A percentile compares a stretch with the other conserved stretches of the same genome.
These are phyloP conservation scores for Houttuynia cordata DNA, from an alignment of 164 flowering plant genomes.

Conservation along the genomic window DNA sequence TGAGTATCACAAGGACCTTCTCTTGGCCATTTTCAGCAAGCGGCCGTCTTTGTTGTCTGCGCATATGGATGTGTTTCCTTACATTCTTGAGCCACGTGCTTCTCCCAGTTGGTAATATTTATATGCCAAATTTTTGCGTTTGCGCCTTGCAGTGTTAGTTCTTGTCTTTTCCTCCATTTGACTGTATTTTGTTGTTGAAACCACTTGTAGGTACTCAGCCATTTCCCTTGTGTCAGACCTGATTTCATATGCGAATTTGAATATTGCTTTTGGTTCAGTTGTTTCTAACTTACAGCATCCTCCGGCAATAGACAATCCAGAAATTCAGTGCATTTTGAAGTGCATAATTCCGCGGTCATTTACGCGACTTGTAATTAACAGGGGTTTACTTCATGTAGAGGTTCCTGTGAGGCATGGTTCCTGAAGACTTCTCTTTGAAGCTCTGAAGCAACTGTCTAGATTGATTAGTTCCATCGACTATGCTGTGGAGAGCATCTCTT, in stretches of 20 bases:
- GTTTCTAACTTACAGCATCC: conserved; percentile 18
- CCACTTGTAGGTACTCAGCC: conserved; percentile 63
- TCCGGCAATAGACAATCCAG: conserved; percentile 23
- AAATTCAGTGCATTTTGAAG: conserved; percentile 50
- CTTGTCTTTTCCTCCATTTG: conserved; percentile 2
- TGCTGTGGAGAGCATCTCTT: background rate
- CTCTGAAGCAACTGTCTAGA: conserved; percentile 48
- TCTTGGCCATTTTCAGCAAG: conserved; percentile 62
- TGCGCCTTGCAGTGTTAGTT: background rate
- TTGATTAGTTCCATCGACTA: conserved; percentile 28
- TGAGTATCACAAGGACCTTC: conserved; percentile 53
- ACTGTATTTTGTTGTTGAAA: conserved; percentile 14
- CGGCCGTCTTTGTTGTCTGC: conserved; percentile 55
- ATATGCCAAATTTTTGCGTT: background rate
- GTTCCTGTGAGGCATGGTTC: conserved; percentile 64
- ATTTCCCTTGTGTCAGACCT: conserved; percentile 65
- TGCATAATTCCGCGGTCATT: conserved; percentile 65
- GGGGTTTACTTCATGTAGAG: conserved; percentile 79
- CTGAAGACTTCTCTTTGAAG: conserved; percentile 65
- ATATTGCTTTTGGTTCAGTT: conserved; percentile 26
- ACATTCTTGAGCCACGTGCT: conserved; percentile 61
- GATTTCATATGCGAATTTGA: conserved; percentile 42
- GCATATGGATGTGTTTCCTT: conserved; percentile 79
- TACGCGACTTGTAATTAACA: conserved; percentile 50
- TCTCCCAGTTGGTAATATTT: conserved; percentile 60